phyloP scores from a whole-genome alignment of 257 asterid species.

The Sherardia arvensis region DNA sequence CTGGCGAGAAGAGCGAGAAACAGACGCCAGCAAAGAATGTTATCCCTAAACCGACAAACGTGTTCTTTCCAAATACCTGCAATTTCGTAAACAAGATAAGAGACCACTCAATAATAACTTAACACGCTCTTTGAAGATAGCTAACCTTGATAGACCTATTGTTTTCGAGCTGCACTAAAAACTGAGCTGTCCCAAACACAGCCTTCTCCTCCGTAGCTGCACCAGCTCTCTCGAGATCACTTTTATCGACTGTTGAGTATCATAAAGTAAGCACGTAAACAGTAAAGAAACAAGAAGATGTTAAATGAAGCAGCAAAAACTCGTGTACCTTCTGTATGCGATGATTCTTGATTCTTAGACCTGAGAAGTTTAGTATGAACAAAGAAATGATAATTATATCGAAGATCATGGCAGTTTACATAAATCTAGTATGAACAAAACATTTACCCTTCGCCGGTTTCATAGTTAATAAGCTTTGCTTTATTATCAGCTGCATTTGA shows the following conservation, averaged over 20 bases:
- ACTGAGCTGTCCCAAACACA: constrained; percentile 71
- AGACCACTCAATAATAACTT: neutral
- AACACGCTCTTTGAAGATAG: neutral
- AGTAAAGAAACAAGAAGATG: neutral
- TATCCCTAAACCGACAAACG: constrained; percentile 58
- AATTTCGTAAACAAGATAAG: neutral
- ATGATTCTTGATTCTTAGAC: constrained; percentile 3
- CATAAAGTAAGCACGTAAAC: neutral
- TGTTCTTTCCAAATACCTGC: constrained; percentile 86
- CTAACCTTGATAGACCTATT: constrained; percentile 79
- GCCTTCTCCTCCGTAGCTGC: constrained; percentile 56
- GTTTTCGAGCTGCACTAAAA: constrained; percentile 72
- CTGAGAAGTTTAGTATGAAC: constrained; percentile 10
- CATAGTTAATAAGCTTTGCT: constrained; percentile 43
- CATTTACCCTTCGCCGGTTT: constrained; percentile 32
- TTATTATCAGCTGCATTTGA: constrained; percentile 73
- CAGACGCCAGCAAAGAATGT: constrained; percentile 88
- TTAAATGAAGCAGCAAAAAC: neutral
- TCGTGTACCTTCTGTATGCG: neutral
- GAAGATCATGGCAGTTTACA: neutral
- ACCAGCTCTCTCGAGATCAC: constrained; percentile 42
- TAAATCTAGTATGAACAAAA: neutral
- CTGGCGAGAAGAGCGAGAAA: constrained; percentile 85
- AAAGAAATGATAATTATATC: neutral
- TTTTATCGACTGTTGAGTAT: constrained; percentile 8